Evolutionary conservation across 2,329 filamentous ascomycete species (phyloP), one percentile per base, ranked within the genome.

Genomic region (Sporothrix inflata): DNA sequence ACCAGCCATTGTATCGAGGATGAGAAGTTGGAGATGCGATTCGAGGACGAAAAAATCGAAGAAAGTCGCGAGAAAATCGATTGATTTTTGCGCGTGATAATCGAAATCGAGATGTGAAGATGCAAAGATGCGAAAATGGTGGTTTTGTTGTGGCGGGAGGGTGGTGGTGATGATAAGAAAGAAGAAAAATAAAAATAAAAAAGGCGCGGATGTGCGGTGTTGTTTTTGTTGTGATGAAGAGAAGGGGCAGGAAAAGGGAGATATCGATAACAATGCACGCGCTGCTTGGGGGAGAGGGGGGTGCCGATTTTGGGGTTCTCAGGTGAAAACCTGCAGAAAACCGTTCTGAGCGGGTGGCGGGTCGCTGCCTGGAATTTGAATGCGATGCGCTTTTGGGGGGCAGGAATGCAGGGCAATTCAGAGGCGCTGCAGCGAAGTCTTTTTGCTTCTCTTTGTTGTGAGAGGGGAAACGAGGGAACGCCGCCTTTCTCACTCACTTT

Each of bases 1-100:
- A 81, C 94, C 94, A 81, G 94, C 83, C 88, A 90, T 89, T 84
- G 65, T 66, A 24, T 51, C 30, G 53, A 16, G 81, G 24, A 84
- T 78, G 65, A 19, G 11, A 38, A 69, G 77, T 76, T 68, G 65
- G 72, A 74, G 51, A 24, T 51, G 27, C 8, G 21, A 34, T 66
- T 72, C 9, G 19, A 9, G 47, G 7, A 40, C 19, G 16, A 6
- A 19, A 57, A 30, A 27, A 7, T 24, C 38, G 51, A 27, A 45
- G 12, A 69, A 24, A 69, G 38, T 49, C 63, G 63, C 16, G 27
- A 66, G 30, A 40, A 69, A 66, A 34, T 24, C 19, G 51, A 21
- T 61, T 21, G n/a, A 65, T 19, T 45, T 65, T 65, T 27, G 27
- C 38, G 34, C 21, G 21, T 9, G 12, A 11, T 7, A 24, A 30